These are phyloP conservation scores for Pseudofabraea citricarpa DNA, from an alignment of 2,329 filamentous ascomycete genomes.

Conservation along the genomic window DNA sequence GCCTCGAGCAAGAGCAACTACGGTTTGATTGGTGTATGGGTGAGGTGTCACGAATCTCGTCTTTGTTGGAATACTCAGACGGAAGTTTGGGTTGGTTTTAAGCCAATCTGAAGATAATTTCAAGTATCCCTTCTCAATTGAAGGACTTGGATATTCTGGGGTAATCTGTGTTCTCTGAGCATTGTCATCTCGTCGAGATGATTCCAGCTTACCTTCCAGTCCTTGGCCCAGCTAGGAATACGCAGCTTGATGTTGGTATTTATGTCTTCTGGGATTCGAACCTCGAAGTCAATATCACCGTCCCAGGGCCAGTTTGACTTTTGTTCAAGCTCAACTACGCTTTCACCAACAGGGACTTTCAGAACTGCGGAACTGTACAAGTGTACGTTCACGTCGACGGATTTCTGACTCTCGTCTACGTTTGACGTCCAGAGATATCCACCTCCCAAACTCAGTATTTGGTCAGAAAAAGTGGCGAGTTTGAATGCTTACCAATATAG, in stretches of 20 bases:
- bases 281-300: slow-evolving; percentile 42
- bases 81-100: slow-evolving; percentile 34
- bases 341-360: slow-evolving; percentile 30
- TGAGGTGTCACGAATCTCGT: slow-evolving; percentile 47
- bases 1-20: slow-evolving; percentile 48
- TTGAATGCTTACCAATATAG: too few species aligned
- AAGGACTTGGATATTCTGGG: slow-evolving; percentile 12
- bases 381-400: slow-evolving; percentile 45
- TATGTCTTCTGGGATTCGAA: slow-evolving; percentile 29
- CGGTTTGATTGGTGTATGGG: slow-evolving; percentile 51
- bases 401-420: slow-evolving; percentile 23
- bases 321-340: slow-evolving; percentile 39
- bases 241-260: slow-evolving; percentile 41
- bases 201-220: slow-evolving; percentile 21
- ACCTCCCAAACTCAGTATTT: too few species aligned
- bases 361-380: slow-evolving; percentile 48
- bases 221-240: slow-evolving; percentile 48
- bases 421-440: slow-evolving; percentile 49
- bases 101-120: slow-evolving; percentile 37
- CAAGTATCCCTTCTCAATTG: slow-evolving; percentile 45
- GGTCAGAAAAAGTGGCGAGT: too few species aligned
- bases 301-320: slow-evolving; percentile 54
- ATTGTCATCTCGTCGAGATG: not conserved
- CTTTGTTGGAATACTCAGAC: slow-evolving; percentile 39
- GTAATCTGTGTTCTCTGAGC: slow-evolving; percentile 28